Evolutionary conservation across 1,284 basidiomycete species (phyloP), one percentile per base, ranked within the genome.

Genomic region (Pholiota adiposa): DNA sequence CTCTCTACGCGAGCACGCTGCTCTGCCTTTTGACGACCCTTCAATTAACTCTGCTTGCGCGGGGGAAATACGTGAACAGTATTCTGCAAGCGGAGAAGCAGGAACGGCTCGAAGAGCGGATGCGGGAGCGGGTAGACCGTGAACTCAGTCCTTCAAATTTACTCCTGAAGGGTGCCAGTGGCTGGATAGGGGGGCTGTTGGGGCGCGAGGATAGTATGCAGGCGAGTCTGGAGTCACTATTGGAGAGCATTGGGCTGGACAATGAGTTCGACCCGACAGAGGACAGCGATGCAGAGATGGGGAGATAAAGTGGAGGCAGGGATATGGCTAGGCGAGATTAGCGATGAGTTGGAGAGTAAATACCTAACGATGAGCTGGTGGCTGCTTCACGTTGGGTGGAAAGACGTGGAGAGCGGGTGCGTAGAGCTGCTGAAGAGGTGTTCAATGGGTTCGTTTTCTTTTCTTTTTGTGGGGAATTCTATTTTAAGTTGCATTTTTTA

Each of bases 351-450:
- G 0, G 92, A 96, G 73, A 78, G 84, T 62, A 88, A 88, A 69
- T 96, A 88, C 69, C 79, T 97, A 58, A 94, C 92, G 0, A 84
- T 96, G 63, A 92, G 87, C 53, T 97, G 94, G 92, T 96, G 94
- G 93, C 81, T 96, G 50, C 71, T 97, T 56, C 90, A 97, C 68
- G 88, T 92, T 3, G 94, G 95, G 0, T 96, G 94, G 93, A 89
- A 90, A 67, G 86, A 90, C 56, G 82, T 96, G 0, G 86, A 0
- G 86, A 89, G 63, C 77, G 90, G 21, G 90, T 95, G 1, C 75
- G 87, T 63, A 76, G 82, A 44, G 90, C 86, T 0, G 92, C 95
- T 0, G 89, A 94, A 68, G 89, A 89, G 55, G 89, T 90, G 0
- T 90, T 96, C 62, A 87, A 90, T 60, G 84, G 84, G 93, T 93